Evolutionary conservation across 2,329 filamentous ascomycete genomes (phyloP), one percentile per base, ranked within the genome.

Genomic region (Phaeosphaeriaceae sp.): DNA sequence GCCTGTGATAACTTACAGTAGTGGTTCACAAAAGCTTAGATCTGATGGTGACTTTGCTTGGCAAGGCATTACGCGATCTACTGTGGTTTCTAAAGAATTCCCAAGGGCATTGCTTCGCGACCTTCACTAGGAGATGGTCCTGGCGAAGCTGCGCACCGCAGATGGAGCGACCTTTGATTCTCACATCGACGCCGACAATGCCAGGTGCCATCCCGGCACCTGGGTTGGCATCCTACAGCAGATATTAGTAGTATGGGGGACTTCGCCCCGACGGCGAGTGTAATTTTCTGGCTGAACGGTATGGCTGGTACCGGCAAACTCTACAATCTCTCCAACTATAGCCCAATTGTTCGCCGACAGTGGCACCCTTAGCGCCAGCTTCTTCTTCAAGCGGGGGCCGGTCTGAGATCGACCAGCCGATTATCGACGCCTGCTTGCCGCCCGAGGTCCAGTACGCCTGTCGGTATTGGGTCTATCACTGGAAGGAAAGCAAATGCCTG

Each of bases 231-330:
- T 53, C 3, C 30, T 49, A 23, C 8, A 5, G 6, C 36, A 39
- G 6, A n/a, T 39, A 16, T 15, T n/a, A n/a, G n/a, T 9, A 9
- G 20, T 4, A 9, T 52, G 50, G 45, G 46, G 36, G 34, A 44
- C 21, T 3, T n/a, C 8, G 6, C n/a, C 11, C 16, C 4, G 38
- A 48, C 35, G 20, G 38, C 17, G 34, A 46, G 30, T 21, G 16
- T 39, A n/a, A 51, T 56, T 5, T 56, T 54, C 36, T 56, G 53
- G 53, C 42, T 56, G 26, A 50, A 39, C 12, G 63, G 64, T 4
- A 56, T 53, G 23, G 23, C 23, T 26, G 23, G 23, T 26, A 26
- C 23, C 23, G 23, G 23, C 23, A 26, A 26, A 11, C n/a, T 56
- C 53, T 1, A 56, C 53, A 11, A 48, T 56, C 23, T 33, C 46